These are phyloP conservation scores for Boletus bicolor DNA, from an alignment of 768 basidiomycete genomes.

Conservation along the genomic window DNA sequence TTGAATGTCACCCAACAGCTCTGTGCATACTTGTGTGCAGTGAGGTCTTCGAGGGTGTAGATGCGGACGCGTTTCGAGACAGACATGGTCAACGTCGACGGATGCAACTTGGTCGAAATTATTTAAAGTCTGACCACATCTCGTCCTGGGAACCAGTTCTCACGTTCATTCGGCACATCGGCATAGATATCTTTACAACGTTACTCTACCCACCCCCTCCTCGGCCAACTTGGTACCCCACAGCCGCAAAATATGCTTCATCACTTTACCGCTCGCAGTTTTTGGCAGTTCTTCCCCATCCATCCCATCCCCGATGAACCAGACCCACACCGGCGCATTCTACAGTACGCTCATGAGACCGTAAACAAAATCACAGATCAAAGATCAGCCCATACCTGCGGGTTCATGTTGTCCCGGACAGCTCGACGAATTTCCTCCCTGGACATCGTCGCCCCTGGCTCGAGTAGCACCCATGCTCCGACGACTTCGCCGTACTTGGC, in stretches of 20 bases:
- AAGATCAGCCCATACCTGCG: slow-evolving; percentile 51
- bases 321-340: slow-evolving; percentile 82
- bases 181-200: neutral
- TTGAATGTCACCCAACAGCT: slow-evolving; percentile 83
- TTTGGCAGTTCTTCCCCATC: slow-evolving; percentile 62
- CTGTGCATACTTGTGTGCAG: slow-evolving; percentile 49
- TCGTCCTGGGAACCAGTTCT: neutral
- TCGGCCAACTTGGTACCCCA: slow-evolving; percentile 61
- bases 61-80: slow-evolving; percentile 62
- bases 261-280: slow-evolving; percentile 85
- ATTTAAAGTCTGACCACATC: slow-evolving; percentile 10
- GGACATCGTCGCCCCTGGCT: slow-evolving; percentile 36
- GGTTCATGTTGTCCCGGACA: slow-evolving; percentile 67
- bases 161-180: slow-evolving; percentile 15
- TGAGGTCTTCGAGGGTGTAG: slow-evolving; percentile 73
- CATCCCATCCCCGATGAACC: slow-evolving; percentile 74
- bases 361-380: neutral
- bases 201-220: slow-evolving; percentile 39
- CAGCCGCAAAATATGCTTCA: slow-evolving; percentile 71
- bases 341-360: slow-evolving; percentile 26
- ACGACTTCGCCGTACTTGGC: slow-evolving; percentile 71
- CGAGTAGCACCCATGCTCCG: slow-evolving; percentile 71
- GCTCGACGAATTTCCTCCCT: slow-evolving; percentile 50
- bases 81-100: slow-evolving; percentile 44
- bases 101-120: neutral